Percentiles rank a stretch among this genome's conserved stretches.
Conservation (phyloP, 1,284 basidiomycete species). For the Microbotryomycetes sp. region DNA sequence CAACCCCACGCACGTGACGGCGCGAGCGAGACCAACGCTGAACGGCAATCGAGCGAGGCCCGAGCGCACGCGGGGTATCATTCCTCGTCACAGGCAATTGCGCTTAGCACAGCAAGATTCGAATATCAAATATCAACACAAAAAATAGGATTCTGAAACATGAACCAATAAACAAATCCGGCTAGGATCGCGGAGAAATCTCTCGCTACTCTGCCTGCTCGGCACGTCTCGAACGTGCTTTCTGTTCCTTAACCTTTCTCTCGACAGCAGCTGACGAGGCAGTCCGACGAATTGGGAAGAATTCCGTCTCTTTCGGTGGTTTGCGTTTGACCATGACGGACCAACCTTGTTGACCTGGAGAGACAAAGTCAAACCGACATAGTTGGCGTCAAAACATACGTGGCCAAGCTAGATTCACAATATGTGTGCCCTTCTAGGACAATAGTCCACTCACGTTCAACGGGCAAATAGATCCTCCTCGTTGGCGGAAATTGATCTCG, state of each 20-base stretch:
- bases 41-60: background rate
- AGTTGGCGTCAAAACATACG: background rate
- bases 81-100: too few relatives aligned
- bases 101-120: too few relatives aligned
- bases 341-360: constrained; percentile 16
- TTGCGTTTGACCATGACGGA: constrained; percentile 12
- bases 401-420: background rate
- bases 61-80: too few relatives aligned
- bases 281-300: background rate
- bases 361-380: background rate
- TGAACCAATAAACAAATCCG: too few relatives aligned
- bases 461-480: constrained; percentile 17
- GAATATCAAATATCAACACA: too few relatives aligned
- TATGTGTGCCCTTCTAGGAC: too few relatives aligned
- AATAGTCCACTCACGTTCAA: constrained; percentile 1
- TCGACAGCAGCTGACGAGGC: constrained; percentile 45
- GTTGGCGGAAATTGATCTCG: constrained; percentile 17
- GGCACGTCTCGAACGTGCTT: constrained; percentile 46
- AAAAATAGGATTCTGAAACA: too few relatives aligned
- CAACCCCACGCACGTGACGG: too few relatives aligned
- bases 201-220: too few relatives aligned
- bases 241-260: constrained; percentile 46
- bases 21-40: background rate
- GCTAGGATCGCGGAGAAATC: too few relatives aligned
- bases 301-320: background rate